Evolutionary conservation across 176 grass and related monocot genomes (phyloP).

Genomic region (Tillandsia leiboldiana): DNA sequence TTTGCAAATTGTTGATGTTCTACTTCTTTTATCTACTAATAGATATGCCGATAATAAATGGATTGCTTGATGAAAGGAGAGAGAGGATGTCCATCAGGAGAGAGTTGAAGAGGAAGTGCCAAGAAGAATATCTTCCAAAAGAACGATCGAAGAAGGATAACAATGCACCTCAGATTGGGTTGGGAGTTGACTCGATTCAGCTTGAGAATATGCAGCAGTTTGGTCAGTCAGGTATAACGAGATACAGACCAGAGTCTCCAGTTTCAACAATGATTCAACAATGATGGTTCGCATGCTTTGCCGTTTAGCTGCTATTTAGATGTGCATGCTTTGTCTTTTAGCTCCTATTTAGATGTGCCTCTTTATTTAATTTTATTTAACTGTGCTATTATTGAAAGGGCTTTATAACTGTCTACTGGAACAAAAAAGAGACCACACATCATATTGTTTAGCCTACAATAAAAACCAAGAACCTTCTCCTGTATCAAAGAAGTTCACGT

Average conservation of each 20-base stretch:
- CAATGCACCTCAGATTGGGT: background rate
- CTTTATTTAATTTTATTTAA: too few relatives aligned
- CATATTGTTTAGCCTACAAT: too few relatives aligned
- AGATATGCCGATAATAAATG: constrained; percentile 16
- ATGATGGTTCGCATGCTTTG: background rate
- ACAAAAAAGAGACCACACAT: too few relatives aligned
- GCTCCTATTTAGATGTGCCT: too few relatives aligned
- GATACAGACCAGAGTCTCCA: constrained; percentile 2
- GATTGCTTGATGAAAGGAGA: constrained; percentile 8
- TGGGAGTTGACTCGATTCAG: constrained; percentile 2
- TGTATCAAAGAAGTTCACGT: background rate
- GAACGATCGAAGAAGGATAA: background rate
- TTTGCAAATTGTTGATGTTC: background rate
- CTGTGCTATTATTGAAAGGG: too few relatives aligned
- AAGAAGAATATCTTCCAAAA: constrained; percentile 5
- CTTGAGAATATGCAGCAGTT: constrained; percentile 2
- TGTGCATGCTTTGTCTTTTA: too few relatives aligned
- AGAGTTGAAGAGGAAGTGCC: constrained; percentile 22
- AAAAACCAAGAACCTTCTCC: background rate
- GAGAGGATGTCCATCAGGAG: constrained; percentile 14
- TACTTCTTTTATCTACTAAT: constrained; percentile 4
- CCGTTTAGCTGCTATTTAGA: background rate
- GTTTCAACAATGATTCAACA: background rate
- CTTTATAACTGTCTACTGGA: background rate
- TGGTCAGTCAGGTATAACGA: constrained; percentile 14